Percentiles rank a stretch among this genome's conserved stretches.
Evolutionary conservation across 148 eudicot species (phyloP).

Genomic region (Polygonum aviculare): DNA sequence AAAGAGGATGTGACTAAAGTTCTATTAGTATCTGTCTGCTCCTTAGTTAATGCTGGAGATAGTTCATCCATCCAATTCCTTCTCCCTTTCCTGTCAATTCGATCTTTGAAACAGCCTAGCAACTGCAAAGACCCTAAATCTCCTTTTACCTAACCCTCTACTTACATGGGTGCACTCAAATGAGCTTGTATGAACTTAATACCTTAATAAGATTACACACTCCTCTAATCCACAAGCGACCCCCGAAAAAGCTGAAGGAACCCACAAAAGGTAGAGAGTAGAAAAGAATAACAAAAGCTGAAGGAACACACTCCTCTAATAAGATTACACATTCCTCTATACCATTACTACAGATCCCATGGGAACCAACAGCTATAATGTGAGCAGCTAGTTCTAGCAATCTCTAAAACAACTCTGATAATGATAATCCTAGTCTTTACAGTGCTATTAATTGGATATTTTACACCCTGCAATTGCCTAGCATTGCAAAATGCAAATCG

Average conservation of each 20-base stretch:
- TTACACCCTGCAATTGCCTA: background rate
- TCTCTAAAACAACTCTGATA: background rate
- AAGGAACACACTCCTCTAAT: no score
- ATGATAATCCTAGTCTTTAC: background rate
- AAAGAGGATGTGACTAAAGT: conserved; percentile 2
- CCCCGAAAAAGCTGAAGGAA: background rate
- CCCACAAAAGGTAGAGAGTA: conserved; percentile 2
- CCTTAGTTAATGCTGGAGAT: conserved; percentile 7
- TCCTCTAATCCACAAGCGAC: background rate
- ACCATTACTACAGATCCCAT: no score
- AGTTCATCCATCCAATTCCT: conserved; percentile 8
- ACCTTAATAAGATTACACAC: background rate
- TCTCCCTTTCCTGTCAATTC: background rate
- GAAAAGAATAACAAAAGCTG: background rate
- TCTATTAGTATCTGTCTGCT: conserved; percentile 1
- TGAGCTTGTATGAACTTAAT: background rate
- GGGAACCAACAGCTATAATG: background rate
- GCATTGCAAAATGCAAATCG: background rate
- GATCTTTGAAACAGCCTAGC: conserved; percentile 1
- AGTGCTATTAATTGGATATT: background rate
- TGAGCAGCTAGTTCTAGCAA: background rate
- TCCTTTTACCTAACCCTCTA: background rate
- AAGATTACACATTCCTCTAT: no score
- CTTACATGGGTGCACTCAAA: background rate
- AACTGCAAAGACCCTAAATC: conserved; percentile 6